A percentile compares a stretch with the other conserved stretches of the same genome.
Evolutionary conservation across 2,329 filamentous ascomycete genomes (phyloP).

Genomic region (Diaporthe longicolla): DNA sequence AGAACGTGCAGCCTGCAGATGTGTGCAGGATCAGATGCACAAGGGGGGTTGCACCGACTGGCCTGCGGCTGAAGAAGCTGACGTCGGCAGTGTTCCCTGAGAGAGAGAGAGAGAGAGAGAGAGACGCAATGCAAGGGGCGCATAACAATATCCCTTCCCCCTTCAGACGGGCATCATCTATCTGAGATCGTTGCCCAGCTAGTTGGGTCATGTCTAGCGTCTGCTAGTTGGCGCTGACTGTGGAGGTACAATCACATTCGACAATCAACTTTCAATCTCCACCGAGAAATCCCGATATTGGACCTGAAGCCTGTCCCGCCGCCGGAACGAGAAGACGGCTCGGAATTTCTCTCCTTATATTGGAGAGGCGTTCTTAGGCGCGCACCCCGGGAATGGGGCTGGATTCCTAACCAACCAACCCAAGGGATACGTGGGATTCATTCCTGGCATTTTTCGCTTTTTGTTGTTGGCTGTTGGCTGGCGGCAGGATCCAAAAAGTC

Average conservation of each 20-base stretch:
- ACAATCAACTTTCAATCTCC: neutral
- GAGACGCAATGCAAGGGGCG: constrained; percentile 21
- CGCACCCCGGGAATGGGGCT: constrained; percentile 12
- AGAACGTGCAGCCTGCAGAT: constrained; percentile 4
- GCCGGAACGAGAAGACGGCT: neutral
- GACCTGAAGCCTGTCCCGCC: neutral
- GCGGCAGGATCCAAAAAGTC: constrained; percentile 2
- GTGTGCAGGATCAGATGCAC: neutral
- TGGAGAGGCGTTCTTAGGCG: neutral
- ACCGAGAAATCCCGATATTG: constrained; percentile 4
- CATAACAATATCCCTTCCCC: neutral
- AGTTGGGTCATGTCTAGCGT: neutral
- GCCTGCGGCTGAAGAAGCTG: constrained; percentile 24
- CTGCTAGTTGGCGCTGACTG: neutral
- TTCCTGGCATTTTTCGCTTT: neutral
- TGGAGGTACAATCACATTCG: neutral
- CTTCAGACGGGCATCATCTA: neutral
- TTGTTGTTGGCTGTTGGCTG: neutral
- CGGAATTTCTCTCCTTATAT: neutral
- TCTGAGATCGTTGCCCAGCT: neutral
- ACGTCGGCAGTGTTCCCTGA: constrained; percentile 2
- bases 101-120: no score
- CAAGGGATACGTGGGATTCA: constrained; percentile 14
- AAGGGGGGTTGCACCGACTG: constrained; percentile 10
- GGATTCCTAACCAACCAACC: constrained; percentile 5